phyloP scores from a whole-genome alignment of 768 basidiomycete species.

The Mycena amicta region DNA sequence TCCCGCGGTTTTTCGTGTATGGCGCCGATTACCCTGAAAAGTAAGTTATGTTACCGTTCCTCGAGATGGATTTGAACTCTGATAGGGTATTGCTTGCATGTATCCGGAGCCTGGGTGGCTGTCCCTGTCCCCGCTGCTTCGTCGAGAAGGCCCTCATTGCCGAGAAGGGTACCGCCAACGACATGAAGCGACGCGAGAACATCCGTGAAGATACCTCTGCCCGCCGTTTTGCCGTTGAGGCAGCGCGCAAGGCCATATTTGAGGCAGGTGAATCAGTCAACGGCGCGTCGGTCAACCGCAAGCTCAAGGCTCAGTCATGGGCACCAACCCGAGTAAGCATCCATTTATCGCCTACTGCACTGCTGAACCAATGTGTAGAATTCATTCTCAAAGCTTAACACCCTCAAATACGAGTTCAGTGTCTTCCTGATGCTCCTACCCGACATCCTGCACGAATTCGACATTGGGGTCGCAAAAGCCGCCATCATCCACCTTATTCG shows the following conservation, averaged over 20 bases:
- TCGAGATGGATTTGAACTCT: constrained; percentile 1
- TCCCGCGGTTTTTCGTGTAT: constrained; percentile 31
- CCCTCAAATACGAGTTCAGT: constrained; percentile 23
- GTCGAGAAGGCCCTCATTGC: constrained; percentile 19
- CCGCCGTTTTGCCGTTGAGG: neutral
- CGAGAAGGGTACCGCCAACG: constrained; percentile 19
- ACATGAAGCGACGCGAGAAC: constrained; percentile 7
- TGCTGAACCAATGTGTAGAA: constrained; percentile 28
- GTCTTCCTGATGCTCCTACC: constrained; percentile 32
- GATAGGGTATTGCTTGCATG: constrained; percentile 24
- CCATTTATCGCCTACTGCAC: neutral
- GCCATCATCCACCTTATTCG: constrained; percentile 38
- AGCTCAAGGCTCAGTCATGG: neutral
- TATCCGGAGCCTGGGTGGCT: constrained; percentile 25
- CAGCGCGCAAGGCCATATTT: constrained; percentile 2
- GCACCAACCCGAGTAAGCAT: constrained; percentile 2
- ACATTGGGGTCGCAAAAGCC: constrained; percentile 42
- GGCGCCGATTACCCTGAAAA: constrained; percentile 36
- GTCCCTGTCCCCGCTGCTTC: constrained; percentile 29
- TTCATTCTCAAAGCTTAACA: constrained; percentile 31
- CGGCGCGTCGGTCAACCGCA: neutral
- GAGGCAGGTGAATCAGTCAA: neutral
- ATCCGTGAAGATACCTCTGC: neutral
- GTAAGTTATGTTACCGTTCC: constrained; percentile 19
- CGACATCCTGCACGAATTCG: constrained; percentile 44